A percentile compares a stretch with the other conserved stretches of the same genome.
phyloP scores from a whole-genome alignment of 1,284 basidiomycete genomes.

The Rhodofomes roseus region DNA sequence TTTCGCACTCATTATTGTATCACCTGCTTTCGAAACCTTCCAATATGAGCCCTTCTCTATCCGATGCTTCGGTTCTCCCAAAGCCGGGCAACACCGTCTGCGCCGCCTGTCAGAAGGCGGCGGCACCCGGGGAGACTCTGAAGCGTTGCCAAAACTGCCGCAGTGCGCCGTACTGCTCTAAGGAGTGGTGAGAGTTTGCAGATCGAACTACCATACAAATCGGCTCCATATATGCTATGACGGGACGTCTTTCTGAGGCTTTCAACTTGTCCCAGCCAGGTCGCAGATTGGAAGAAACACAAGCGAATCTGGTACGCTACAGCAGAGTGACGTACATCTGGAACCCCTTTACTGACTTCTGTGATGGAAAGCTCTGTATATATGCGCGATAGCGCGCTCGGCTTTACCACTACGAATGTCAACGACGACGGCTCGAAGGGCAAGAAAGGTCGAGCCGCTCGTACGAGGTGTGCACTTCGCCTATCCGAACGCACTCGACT shows the following conservation, averaged over 20 bases:
- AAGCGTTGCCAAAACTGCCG: neutral
- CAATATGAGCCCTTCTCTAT: neutral
- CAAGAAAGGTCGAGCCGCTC: neutral
- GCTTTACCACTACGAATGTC: neutral
- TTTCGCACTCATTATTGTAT: neutral
- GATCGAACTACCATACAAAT: too few relatives aligned
- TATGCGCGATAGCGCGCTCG: neutral
- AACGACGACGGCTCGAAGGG: neutral
- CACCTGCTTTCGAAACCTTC: neutral
- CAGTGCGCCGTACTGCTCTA: neutral
- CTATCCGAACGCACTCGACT: too few relatives aligned
- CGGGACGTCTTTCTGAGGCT: neutral
- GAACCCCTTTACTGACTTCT: neutral
- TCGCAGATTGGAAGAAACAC: neutral
- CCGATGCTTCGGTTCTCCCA: neutral
- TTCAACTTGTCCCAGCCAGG: neutral
- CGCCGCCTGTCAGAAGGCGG: neutral
- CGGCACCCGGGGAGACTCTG: neutral
- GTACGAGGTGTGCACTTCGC: neutral
- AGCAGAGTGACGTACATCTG: neutral
- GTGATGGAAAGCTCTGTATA: neutral
- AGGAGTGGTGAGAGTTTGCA: neutral
- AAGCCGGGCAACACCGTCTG: neutral
- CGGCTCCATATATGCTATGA: too few relatives aligned
- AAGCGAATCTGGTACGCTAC: neutral